Evolutionary conservation across 148 eudicot genomes (phyloP), one percentile per base, ranked within the genome.

Genomic region (Silene uniflora): DNA sequence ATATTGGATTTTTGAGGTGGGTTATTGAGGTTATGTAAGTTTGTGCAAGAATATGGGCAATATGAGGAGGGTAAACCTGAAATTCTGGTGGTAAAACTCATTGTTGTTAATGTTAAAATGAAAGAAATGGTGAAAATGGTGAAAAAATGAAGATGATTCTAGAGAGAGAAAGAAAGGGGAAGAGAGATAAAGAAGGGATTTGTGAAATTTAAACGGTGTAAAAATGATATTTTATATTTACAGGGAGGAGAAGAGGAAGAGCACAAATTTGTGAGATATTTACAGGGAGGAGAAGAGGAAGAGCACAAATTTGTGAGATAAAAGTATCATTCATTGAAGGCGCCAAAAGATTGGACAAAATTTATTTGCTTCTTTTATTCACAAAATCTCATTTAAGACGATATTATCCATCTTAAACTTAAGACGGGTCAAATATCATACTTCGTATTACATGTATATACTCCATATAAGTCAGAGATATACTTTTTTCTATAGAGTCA

Each of bases 1-100:
- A n/a, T n/a, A 6, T 59, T 19, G 75, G 76, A 58, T 24, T 69
- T 77, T n/a, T 44, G 74, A 27, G 67, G 21, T 67, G 73, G 78
- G 81, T 42, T 59, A 2, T 16, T 29, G 72, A 56, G 25, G 16
- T 62, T 71, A 0, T 52, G 0, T 17, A 39, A 23, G 47, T 35
- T 69, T 19, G 23, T 7, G 18, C 3, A 17, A 49, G 79, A 75
- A 76, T 44, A 68, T 29, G 74, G 70, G 69, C 56, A 46, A 12
- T 24, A 24, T 22, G 25, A 58, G 59, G 76, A 44, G 49, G 79
- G n/a, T 16, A 58, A 52, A 17, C 69, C 16, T 17, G 62, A 47
- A 18, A 46, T 24, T 71, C 49, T 55, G 23, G 64, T 24, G 25
- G 78, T 62, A 16, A 69, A 61, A 35, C 52, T 29, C 81, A 79